Evolutionary conservation across 1,284 basidiomycete genomes (phyloP), one percentile per base, ranked within the genome.

Genomic region (Melampsora larici-populina): DNA sequence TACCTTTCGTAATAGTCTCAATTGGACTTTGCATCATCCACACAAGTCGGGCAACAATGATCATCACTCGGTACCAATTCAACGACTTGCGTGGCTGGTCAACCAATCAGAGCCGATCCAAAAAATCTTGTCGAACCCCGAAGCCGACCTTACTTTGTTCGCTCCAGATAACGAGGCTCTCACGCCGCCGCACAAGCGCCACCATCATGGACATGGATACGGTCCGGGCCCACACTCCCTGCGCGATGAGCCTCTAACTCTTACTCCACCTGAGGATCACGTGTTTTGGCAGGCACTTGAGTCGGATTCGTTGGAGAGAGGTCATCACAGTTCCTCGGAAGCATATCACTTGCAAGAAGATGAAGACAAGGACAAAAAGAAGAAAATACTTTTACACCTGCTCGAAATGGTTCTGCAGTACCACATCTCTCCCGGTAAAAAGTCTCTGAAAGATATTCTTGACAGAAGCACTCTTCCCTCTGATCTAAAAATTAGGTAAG

Each of bases 121-220:
- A 65, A 51, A 74, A 24, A 36, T 36, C 24, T 63, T 74, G 1
- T 66, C 46, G 8, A 36, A 74, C 15, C 72, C 72, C 1, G 24
- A 66, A 21, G 63, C 63, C 31, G 55, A 36, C 29, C 49, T 79
- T 69, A 82, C 82, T 0, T 79, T 82, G 11, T 81, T 82, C 71
- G 82, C 82, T 5, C 82, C 82, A 1, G 81, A 82, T 63, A 80
- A 83, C 69, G 63, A 74, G 17, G 81, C 82, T 1, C 78, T 83
- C 4, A 80, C 80, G 6, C 80, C 81, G 0, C 81, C 81, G 2
- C 79, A 79, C 55, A 79, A 67, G 33, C 55, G 26, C 17, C n/a
- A 46, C 31, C 43, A 29, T 51, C 49, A 40, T 55, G 26, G 36
- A 36, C 36, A 21, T 29, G 24, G 64, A 26, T 6, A 58, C 6